phyloP scores from a whole-genome alignment of 140 eudicot species.

The Flaveria floridana region DNA sequence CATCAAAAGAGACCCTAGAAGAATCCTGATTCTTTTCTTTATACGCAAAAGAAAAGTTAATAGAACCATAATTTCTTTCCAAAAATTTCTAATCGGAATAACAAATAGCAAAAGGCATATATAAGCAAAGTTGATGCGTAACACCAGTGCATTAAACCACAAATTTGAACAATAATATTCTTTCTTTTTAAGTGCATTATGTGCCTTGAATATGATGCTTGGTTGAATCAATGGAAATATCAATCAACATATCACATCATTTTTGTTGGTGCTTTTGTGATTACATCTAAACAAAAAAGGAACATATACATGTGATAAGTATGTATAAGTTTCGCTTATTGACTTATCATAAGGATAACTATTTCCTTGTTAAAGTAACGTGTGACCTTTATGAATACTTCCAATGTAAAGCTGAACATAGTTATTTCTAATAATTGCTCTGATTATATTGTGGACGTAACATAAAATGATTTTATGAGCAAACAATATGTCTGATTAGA shows the following conservation, averaged over 20 bases:
- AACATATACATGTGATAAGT: constrained; percentile 40
- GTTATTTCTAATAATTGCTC: neutral
- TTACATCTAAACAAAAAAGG: constrained; percentile 25
- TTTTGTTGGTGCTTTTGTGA: constrained; percentile 32
- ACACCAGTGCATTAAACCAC: constrained; percentile 31
- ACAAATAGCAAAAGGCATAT: constrained; percentile 36
- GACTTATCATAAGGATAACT: constrained; percentile 30
- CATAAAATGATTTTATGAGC: neutral
- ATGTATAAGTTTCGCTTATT: constrained; percentile 31
- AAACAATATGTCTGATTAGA: neutral
- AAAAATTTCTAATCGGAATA: constrained; percentile 31
- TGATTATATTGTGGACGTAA: neutral
- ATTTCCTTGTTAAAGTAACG: constrained; percentile 5
- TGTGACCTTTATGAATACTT: neutral
- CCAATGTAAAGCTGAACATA: neutral
- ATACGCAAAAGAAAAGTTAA: constrained; percentile 17
- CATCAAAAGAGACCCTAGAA: constrained; percentile 31
- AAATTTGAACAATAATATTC: constrained; percentile 30
- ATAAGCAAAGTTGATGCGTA: constrained; percentile 30
- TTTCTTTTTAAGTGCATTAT: constrained; percentile 28
- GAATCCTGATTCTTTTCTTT: constrained; percentile 39
- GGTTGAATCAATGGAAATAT: constrained; percentile 33
- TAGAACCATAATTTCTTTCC: constrained; percentile 23
- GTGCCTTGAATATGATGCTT: constrained; percentile 30
- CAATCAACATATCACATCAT: constrained; percentile 23